Evolutionary conservation across 805 yeast species (phyloP), one percentile per base, ranked within the genome.

Genomic region (Candida sithepensis): DNA sequence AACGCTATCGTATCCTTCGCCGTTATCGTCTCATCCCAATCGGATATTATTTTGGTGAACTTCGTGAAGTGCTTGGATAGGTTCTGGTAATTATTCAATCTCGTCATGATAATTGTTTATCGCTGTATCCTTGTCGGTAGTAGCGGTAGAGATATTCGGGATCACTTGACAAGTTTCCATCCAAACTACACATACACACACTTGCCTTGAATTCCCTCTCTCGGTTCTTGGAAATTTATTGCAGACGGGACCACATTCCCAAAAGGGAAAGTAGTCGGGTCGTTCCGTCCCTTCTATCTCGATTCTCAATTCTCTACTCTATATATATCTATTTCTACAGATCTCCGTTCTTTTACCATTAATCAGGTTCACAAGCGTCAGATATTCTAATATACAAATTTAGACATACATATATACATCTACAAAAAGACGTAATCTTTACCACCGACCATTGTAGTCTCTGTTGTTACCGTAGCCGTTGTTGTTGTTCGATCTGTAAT

Each of bases 21-120:
- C 0, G 88, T 81, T 23, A 80, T 70, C 0, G 88, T 83, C 39
- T 82, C 88, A 58, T 83, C 89, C 82, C 85, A 83, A 54, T 83
- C 89, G 3, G 76, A 62, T 1, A 81, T 69, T 10, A 81, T 52
- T 14, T 53, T 42, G 16, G 42, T 36, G 4, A 51, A 39, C 2
- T 46, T 51, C 26, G 32, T 39, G 24, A 57, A 49, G 19, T 47
- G 39, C 21, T 47, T 46, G 1, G 56, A 45, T 9, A 57, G 40
- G 5, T 39, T 30, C 12, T 47, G 50, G 39, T 50, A 55, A 24
- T 56, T 56, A 3, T 44, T 46, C 3, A 46, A 36, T 44, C 47
- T 52, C n/a, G 49, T 45, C 59, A 56, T 54, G 33, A 34, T 42
- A 43, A 45, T n/a, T 12, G 5, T 12, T 30, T 7, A 12, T 30